Conservation (phyloP, 176 grass and related monocot species). For the Triticum timopheevii region DNA sequence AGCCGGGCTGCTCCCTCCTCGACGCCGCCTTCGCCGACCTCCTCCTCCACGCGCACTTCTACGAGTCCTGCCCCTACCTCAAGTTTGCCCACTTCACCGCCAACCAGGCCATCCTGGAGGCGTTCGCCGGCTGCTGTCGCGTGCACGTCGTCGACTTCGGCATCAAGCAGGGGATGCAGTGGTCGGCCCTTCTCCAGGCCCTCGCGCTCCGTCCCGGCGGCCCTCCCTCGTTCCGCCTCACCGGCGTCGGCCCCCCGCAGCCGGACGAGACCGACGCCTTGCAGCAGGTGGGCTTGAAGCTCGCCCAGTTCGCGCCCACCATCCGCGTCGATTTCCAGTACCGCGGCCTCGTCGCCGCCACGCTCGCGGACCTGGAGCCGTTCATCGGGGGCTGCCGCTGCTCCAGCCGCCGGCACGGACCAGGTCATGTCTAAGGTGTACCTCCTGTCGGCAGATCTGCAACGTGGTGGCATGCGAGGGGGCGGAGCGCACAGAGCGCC, state of each 20-base stretch:
- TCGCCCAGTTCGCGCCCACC: conserved; percentile 71
- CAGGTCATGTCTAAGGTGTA: conserved; percentile 90
- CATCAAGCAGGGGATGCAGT: conserved; percentile 97
- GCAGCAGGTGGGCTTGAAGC: conserved; percentile 87
- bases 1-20: too few species aligned
- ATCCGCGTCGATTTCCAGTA: conserved; percentile 96
- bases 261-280: conserved; percentile 73
- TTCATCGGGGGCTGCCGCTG: conserved; percentile 35
- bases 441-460: conserved; percentile 88
- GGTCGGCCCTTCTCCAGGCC: conserved; percentile 89
- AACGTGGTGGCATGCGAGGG: conserved; percentile 94
- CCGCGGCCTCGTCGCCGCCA: conserved; percentile 67
- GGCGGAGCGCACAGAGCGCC: conserved; percentile 81
- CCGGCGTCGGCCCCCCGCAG: conserved; percentile 84
- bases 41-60: conserved; percentile 89
- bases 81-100: conserved; percentile 99
- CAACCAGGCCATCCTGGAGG: conserved; percentile 95
- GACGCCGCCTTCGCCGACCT: too few species aligned
- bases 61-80: conserved; percentile 96
- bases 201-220: conserved; percentile 86
- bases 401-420: conserved; percentile 25
- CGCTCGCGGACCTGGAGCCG: conserved; percentile 82
- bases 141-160: conserved; percentile 96
- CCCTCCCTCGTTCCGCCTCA: conserved; percentile 75
- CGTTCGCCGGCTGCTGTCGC: conserved; percentile 73